Evolutionary conservation across 164 flowering plant genomes (phyloP), one percentile per base, ranked within the genome.

Genomic region (Liquidambar formosana): DNA sequence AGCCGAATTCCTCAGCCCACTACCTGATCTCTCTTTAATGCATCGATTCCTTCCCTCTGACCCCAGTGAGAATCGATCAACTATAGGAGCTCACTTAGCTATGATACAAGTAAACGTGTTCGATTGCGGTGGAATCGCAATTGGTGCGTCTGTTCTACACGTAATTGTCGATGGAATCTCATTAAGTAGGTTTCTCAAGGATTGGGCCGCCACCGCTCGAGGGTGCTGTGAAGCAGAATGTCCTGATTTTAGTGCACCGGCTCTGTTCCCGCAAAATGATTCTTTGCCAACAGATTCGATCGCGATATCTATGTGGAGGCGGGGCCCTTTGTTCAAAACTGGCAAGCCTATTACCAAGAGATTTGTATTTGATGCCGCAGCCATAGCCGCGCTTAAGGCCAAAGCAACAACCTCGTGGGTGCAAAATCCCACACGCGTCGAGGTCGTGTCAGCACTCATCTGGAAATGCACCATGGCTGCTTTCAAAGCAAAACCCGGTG

Each of bases 351-450:
- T 57, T 15, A 66, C 72, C 10, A 57, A 26, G 65, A 71, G 75
- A 28, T 63, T 71, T n/a, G 58, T 67, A 12, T 75, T 75, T 27
- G 54, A 49, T 26, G 47, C 53, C 0, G 14, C 57, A 6, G 43
- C 58, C 1, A n/a, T 75, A 22, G 54, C 48, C 11, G 22, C n/a
- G 5, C 63, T 71, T 1, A 71, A 67, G 46, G 26, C 23, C n/a
- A 23, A n/a, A 14, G 21, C 56, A n/a, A 22, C 44, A 27, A 44
- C 26, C 38, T 18, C 57, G 8, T 8, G 15, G 13, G 64, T 33
- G 48, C 23, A n/a, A 8, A 19, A 57, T 19, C 75, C 78, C 0
- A 66, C 75, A 0, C 38, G 78, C 4, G 67, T 76, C 4, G 78
- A 71, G 61, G 71, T 26, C 0, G 64, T 76, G 9, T 33, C 75